A percentile compares a stretch with the other conserved stretches of the same genome.
Conservation (phyloP, 306 rosid species). For the Citrullus mucosospermus region DNA sequence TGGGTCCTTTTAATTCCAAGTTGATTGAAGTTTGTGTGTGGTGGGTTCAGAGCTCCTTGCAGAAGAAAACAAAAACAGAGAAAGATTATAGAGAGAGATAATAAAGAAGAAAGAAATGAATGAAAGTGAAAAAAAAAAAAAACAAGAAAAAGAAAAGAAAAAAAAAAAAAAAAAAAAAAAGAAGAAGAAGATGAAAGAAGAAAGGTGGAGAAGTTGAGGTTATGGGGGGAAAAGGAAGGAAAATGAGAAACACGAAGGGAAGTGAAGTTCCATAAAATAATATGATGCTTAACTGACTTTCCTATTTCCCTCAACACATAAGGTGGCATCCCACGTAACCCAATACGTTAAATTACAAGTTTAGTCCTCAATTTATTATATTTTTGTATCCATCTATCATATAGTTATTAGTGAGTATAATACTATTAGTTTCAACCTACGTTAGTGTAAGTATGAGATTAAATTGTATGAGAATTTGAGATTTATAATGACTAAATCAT, state of each 20-base stretch:
- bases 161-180: background rate
- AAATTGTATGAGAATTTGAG: no score
- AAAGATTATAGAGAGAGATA: background rate
- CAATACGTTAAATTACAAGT: background rate
- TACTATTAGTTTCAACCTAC: no score
- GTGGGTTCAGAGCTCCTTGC: constrained; percentile 1
- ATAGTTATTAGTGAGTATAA: no score
- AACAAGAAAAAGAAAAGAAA: background rate
- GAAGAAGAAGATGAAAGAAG: background rate
- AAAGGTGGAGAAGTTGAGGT: background rate
- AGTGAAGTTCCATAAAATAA: background rate
- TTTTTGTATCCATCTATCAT: no score
- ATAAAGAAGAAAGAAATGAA: background rate
- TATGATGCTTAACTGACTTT: background rate
- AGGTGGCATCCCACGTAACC: background rate
- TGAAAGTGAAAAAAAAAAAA: background rate
- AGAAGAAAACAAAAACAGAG: background rate
- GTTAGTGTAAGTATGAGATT: no score
- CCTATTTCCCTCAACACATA: background rate
- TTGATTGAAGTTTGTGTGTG: background rate
- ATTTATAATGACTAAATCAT: no score
- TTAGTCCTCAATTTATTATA: background rate
- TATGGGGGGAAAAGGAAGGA: background rate
- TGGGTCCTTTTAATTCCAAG: background rate
- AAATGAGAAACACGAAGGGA: background rate